These are phyloP conservation scores for Primulina huaijiensis DNA, from an alignment of 257 asterid species.

Conservation along the genomic window DNA sequence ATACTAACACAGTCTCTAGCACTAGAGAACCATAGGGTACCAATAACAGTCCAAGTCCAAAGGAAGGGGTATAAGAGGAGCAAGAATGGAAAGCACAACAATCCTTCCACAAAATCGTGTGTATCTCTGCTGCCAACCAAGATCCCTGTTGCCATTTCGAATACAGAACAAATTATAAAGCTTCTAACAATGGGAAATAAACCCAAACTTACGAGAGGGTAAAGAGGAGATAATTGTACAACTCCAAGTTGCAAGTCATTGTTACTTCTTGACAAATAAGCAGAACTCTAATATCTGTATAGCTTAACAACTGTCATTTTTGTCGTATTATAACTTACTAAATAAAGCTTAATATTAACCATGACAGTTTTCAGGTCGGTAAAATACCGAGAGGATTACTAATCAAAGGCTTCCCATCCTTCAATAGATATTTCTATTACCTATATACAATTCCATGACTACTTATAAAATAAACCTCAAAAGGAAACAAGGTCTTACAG, in stretches of 20 bases:
- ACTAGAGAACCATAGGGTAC: slow-evolving; percentile 85
- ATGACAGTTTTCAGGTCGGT: slow-evolving; percentile 3
- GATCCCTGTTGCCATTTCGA: slow-evolving; percentile 53
- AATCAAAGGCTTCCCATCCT: neutral
- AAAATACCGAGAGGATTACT: neutral
- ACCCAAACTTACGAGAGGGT: neutral
- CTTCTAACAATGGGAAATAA: neutral
- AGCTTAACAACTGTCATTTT: neutral
- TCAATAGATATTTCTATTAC: neutral
- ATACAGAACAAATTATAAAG: slow-evolving; percentile 2
- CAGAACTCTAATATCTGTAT: neutral
- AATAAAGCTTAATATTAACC: neutral
- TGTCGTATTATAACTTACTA: neutral
- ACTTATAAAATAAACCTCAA: neutral
- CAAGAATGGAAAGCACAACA: slow-evolving; percentile 76
- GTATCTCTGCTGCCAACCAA: slow-evolving; percentile 88
- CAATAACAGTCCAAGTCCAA: slow-evolving; percentile 77
- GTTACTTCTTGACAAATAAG: slow-evolving; percentile 13
- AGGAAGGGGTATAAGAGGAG: slow-evolving; percentile 83
- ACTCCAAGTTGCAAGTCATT: neutral
- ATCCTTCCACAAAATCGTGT: slow-evolving; percentile 84
- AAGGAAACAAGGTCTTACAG: slow-evolving; percentile 53
- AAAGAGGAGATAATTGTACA: neutral
- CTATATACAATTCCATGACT: neutral
- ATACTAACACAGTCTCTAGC: slow-evolving; percentile 71